These are phyloP conservation scores for Eutrema heterophyllum DNA, from an alignment of 345 rosid genomes.

Conservation along the genomic window DNA sequence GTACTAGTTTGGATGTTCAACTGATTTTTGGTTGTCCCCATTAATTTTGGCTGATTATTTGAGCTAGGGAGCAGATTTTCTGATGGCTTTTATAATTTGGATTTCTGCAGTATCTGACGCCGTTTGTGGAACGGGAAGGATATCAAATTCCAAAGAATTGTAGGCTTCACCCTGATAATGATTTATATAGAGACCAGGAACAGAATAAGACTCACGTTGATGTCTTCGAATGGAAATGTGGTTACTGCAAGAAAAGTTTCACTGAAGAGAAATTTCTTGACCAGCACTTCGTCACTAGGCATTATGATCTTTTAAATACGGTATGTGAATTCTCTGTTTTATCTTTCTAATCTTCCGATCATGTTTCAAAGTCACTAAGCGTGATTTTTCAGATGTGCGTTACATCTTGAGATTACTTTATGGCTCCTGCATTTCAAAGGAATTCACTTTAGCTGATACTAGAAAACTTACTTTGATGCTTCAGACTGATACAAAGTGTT, in stretches of 20 bases:
- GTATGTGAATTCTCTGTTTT: conserved; percentile 59
- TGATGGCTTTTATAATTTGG: neutral
- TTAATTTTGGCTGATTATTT: neutral
- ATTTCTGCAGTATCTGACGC: conserved; percentile 67
- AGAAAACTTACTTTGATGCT: conserved; percentile 5
- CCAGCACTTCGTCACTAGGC: conserved; percentile 76
- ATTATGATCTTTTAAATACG: conserved; percentile 67
- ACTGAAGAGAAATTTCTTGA: conserved; percentile 78
- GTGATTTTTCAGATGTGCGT: neutral
- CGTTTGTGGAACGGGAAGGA: conserved; percentile 69
- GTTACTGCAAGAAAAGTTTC: conserved; percentile 92
- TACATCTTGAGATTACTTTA: neutral
- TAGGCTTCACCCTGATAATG: conserved; percentile 78
- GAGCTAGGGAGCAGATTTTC: neutral
- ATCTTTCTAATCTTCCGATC: too few species aligned
- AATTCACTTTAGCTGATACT: neutral
- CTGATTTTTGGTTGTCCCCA: too few species aligned
- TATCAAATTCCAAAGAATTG: conserved; percentile 56
- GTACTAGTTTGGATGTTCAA: too few species aligned
- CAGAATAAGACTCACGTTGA: conserved; percentile 73
- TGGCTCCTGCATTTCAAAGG: neutral
- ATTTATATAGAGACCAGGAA: conserved; percentile 89
- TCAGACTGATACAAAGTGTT: conserved; percentile 75
- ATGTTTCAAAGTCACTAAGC: neutral
- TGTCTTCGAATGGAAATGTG: conserved; percentile 81